These are phyloP conservation scores for Alnus glutinosa DNA, from an alignment of 306 rosid genomes.

Conservation along the genomic window DNA sequence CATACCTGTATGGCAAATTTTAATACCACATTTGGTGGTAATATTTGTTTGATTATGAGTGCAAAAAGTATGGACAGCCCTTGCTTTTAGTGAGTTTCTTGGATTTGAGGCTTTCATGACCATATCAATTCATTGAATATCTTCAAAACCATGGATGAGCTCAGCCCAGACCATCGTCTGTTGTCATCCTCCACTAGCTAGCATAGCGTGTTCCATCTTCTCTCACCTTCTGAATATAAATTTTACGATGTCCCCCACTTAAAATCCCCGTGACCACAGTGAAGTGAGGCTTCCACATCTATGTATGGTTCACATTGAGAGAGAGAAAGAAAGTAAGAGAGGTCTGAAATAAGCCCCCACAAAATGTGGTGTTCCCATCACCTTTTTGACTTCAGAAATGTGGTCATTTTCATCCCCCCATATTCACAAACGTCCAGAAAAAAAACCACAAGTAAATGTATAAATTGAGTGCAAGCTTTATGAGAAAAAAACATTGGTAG, in stretches of 20 bases:
- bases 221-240: slow-evolving; percentile 20
- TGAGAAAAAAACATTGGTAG: slow-evolving; percentile 25
- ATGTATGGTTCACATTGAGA: slow-evolving; percentile 26
- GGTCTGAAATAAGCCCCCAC: slow-evolving; percentile 21
- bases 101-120: slow-evolving; percentile 21
- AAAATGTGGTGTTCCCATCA: slow-evolving; percentile 41
- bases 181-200: slow-evolving; percentile 72
- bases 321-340: not conserved
- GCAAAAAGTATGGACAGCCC: slow-evolving; percentile 18
- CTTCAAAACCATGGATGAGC: slow-evolving; percentile 30
- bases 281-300: slow-evolving; percentile 26
- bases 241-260: slow-evolving; percentile 19
- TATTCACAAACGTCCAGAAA: slow-evolving; percentile 16
- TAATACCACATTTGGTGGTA: slow-evolving; percentile 45
- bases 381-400: slow-evolving; percentile 49
- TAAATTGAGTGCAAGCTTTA: slow-evolving; percentile 47
- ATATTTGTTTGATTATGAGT: slow-evolving; percentile 22
- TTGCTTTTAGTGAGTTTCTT: slow-evolving; percentile 23
- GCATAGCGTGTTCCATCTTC: slow-evolving; percentile 36
- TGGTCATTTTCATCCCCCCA: slow-evolving; percentile 22
- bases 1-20: slow-evolving; percentile 12
- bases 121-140: slow-evolving; percentile 27
- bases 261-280: slow-evolving; percentile 7
- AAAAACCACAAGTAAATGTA: slow-evolving; percentile 29
- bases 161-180: slow-evolving; percentile 11